Evolutionary conservation across 441 rosid species (phyloP), one percentile per base, ranked within the genome.

Genomic region (Geranium incanum): DNA sequence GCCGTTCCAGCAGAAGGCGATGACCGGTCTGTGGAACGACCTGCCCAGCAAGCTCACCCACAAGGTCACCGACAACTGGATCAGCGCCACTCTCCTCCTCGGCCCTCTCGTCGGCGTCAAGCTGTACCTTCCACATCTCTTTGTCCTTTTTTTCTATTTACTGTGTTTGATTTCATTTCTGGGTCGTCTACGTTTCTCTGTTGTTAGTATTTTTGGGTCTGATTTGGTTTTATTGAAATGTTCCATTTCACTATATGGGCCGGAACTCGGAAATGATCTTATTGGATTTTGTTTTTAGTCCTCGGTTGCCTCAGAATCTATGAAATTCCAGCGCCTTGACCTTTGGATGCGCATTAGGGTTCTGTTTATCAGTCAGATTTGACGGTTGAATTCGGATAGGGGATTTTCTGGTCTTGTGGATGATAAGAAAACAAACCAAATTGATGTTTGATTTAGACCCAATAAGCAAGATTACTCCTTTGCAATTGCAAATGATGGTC

Each of bases 51-150:
- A 92, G 96, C 84, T 95, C 77, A 82, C 81, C 71, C 99, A 95
- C 87, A 95, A 95, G 85, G 84, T 95, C 78, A 78, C 97, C 38
- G 97, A 95, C 80, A 95, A 90, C 78, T 92, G 99, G 98, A 78
- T 90, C 86, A 88, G 86, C 81, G 84, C 97, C 79, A 73, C 84
- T 68, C 91, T 92, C 67, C 90, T 95, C 65, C 83, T 92, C 66
- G 50, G 78, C 36, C 99, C 99, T 12, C 81, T 95, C 77, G 71
- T 92, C 81, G 91, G 88, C 78, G 78, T 83, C 69, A 87, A 88
- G 75, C 0, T 85, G 96, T 94, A 83, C 37, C 7, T 50, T 72
- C 33, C 63, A 28, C 66, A 3, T 45, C 60, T 39, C 28, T n/a
- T 11, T 0, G 18, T 36, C 48, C 12, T 2, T 23, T 6, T 6